Evolutionary conservation across 768 basidiomycete species (phyloP), one percentile per base, ranked within the genome.

Genomic region (Pilatotrama ljubarskyi): DNA sequence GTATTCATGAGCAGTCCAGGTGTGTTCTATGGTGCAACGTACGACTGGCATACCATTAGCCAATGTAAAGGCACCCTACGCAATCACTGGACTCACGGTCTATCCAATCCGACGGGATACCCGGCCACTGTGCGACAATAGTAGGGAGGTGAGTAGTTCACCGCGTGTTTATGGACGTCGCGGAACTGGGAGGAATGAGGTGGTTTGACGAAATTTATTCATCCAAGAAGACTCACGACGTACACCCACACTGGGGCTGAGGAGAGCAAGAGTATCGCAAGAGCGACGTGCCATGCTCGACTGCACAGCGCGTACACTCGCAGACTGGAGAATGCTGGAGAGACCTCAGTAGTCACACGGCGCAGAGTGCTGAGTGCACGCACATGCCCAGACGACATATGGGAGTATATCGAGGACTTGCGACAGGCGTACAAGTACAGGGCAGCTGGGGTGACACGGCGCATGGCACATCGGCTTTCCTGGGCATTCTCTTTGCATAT

Each of bases 381-480:
- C 9, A 59, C 58, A 9, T 13, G 58, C 51, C 58, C 58, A 59
- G 3, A 48, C 44, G 15, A 48, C 18, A 36, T 59, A 59, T 3
- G 51, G 38, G 18, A 59, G 26, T 14, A 59, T 59, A 8, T n/a
- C 17, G 25, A 59, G 44, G 8, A 59, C 58, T 24, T 59, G 51
- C n/a, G 51, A 59, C 1, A 48, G 15, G 15, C 44, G n/a, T 3
- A 41, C 24, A 5, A 52, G 24, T 9, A 35, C 3, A 5, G 36
- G 25, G 24, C 58, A 59, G 29, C 58, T 59, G 35, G 42, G 8
- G n/a, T n/a, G n/a, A n/a, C n/a, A n/a, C n/a, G n/a, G n/a, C n/a
- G n/a, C n/a, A n/a, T n/a, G n/a, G n/a, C n/a, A n/a, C n/a, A n/a
- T n/a, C n/a, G n/a, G n/a, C n/a, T n/a, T n/a, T n/a, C n/a, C n/a